Evolutionary conservation across 108 stramenopile species (phyloP).

Genomic region (Pseudonitzschia delicatissima): DNA sequence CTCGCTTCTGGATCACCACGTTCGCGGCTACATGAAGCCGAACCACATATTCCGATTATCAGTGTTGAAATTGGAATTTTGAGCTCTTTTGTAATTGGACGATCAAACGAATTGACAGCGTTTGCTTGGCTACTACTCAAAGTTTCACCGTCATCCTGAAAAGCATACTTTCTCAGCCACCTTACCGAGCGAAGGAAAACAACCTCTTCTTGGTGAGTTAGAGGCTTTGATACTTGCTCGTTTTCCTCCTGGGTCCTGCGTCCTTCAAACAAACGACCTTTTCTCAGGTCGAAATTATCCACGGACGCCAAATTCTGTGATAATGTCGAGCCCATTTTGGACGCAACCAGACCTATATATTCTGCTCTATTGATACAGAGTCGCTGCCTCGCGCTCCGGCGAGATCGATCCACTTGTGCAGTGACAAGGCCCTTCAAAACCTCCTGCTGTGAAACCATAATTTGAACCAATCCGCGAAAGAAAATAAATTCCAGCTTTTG

Average conservation of each 20-base stretch:
- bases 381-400: slow-evolving; percentile 36
- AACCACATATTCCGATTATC: slow-evolving; percentile 66
- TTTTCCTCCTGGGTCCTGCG: background rate
- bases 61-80: slow-evolving; percentile 50
- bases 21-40: slow-evolving; percentile 32
- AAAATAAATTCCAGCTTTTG: background rate
- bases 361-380: slow-evolving; percentile 35
- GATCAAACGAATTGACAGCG: slow-evolving; percentile 35
- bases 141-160: slow-evolving; percentile 15
- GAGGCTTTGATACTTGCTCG: background rate
- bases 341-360: slow-evolving; percentile 39
- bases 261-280: background rate
- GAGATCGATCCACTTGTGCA: slow-evolving; percentile 35
- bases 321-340: slow-evolving; percentile 47
- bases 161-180: slow-evolving; percentile 62
- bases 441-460: slow-evolving; percentile 16
- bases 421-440: background rate
- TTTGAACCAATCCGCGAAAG: slow-evolving; percentile 16
- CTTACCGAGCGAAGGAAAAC: slow-evolving; percentile 41
- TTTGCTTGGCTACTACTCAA: background rate
- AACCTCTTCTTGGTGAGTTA: slow-evolving; percentile 7
- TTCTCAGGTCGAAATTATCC: slow-evolving; percentile 13
- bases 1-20: background rate
- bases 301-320: slow-evolving; percentile 45
- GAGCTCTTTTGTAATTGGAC: slow-evolving; percentile 30